phyloP scores from a whole-genome alignment of 371 early-diverging fungal species.

The Rhizomucor miehei region DNA sequence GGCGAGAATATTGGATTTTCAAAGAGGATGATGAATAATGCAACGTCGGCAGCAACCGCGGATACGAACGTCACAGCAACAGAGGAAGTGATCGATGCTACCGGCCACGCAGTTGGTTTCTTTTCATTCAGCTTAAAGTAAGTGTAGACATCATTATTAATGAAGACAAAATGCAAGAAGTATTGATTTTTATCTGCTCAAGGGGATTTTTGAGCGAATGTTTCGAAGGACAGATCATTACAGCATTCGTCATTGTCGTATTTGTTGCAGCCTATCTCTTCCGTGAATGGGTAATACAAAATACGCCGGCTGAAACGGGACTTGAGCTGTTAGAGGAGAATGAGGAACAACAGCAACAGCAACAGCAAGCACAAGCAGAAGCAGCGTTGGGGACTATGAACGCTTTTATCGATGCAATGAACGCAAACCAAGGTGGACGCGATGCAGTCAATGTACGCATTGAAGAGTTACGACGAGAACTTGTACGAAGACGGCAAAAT shows the following conservation, averaged over 20 bases:
- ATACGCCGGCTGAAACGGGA: slow-evolving; percentile 54
- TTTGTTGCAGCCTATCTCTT: slow-evolving; percentile 78
- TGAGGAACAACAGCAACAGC: slow-evolving; percentile 3
- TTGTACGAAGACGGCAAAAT: slow-evolving; percentile 7
- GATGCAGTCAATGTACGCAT: slow-evolving; percentile 8
- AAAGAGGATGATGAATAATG: slow-evolving; percentile 7
- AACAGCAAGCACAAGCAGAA: slow-evolving; percentile 2
- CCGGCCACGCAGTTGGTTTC: neutral
- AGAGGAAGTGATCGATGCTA: neutral
- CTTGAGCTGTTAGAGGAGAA: slow-evolving; percentile 18
- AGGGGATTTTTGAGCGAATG: slow-evolving; percentile 77
- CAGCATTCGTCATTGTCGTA: slow-evolving; percentile 68
- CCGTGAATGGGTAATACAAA: slow-evolving; percentile 86
- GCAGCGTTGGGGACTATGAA: too few relatives aligned
- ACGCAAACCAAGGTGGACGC: neutral
- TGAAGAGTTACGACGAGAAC: slow-evolving; percentile 7
- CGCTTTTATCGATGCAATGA: too few relatives aligned
- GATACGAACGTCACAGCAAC: slow-evolving; percentile 1
- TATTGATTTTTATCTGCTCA: neutral
- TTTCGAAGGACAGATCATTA: slow-evolving; percentile 86
- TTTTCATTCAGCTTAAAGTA: slow-evolving; percentile 8
- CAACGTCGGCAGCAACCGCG: neutral
- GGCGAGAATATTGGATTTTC: slow-evolving; percentile 51
- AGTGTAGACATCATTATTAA: too few relatives aligned
- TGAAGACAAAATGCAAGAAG: too few relatives aligned